Conservation (phyloP, 148 eudicot genomes). For the Cornus florida region DNA sequence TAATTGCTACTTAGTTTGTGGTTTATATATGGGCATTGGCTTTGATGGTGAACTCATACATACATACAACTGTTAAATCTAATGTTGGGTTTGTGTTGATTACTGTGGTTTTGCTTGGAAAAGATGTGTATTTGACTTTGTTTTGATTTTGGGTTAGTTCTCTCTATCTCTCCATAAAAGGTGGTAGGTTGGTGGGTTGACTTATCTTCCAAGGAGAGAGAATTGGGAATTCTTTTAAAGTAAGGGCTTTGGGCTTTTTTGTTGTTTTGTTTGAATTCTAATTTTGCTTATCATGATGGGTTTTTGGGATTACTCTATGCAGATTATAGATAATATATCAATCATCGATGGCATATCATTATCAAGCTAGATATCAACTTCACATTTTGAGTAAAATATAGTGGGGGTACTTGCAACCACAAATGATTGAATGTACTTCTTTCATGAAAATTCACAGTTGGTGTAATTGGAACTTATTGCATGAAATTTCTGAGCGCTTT, state of each 20-base stretch:
- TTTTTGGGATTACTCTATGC: slow-evolving; percentile 4
- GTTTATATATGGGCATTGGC: slow-evolving; percentile 3
- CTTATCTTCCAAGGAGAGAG: slow-evolving; percentile 16
- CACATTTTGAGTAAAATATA: neutral
- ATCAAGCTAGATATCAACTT: neutral
- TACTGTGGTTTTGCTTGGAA: neutral
- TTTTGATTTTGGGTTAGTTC: slow-evolving; percentile 8
- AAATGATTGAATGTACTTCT: neutral
- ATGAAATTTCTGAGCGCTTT: neutral
- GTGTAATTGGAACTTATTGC: slow-evolving; percentile 4
- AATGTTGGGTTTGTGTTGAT: slow-evolving; percentile 2
- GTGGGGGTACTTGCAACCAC: neutral
- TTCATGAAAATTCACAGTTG: slow-evolving; percentile 8
- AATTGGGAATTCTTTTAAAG: slow-evolving; percentile 10
- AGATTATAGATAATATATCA: neutral
- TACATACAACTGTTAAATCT: neutral
- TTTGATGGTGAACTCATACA: slow-evolving; percentile 9
- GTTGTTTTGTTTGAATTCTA: neutral
- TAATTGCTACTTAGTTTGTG: slow-evolving; percentile 4
- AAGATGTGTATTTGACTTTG: slow-evolving; percentile 12
- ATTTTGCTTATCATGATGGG: neutral
- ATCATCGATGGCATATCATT: neutral
- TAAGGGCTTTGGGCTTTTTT: slow-evolving; percentile 3
- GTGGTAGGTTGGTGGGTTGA: slow-evolving; percentile 64
- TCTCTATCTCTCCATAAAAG: slow-evolving; percentile 28